phyloP scores from a whole-genome alignment of 257 asterid genomes.

The Solanum acaule region DNA sequence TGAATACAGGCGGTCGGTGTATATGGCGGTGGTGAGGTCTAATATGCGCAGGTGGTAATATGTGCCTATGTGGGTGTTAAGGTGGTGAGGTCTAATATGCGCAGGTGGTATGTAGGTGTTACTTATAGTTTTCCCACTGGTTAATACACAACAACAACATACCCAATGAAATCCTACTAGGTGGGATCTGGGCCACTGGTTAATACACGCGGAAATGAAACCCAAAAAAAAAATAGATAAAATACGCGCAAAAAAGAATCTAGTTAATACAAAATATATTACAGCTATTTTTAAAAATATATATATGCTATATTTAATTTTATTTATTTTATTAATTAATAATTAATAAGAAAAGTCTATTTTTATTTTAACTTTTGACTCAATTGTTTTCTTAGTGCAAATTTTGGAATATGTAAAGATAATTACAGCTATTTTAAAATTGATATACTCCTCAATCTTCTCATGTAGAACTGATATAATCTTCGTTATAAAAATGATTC shows the following conservation, averaged over 20 bases:
- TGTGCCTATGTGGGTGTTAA: too few relatives aligned
- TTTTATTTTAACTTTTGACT: background rate
- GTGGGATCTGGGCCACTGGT: background rate
- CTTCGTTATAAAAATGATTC: too few relatives aligned
- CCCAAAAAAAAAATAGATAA: too few relatives aligned
- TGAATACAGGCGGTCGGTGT: background rate
- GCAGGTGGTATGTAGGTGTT: background rate
- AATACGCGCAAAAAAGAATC: background rate
- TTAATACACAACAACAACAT: background rate
- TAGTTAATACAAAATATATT: too few relatives aligned
- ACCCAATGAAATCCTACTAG: too few relatives aligned
- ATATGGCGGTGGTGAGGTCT: background rate
- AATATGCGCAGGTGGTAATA: background rate
- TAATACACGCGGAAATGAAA: background rate
- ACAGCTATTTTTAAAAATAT: too few relatives aligned
- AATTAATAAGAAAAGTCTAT: too few relatives aligned
- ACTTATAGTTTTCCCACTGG: background rate
- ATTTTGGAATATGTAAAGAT: too few relatives aligned
- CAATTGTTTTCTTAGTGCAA: background rate
- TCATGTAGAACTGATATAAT: background rate
- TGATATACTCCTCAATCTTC: background rate
- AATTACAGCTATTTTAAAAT: too few relatives aligned
- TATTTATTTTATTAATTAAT: too few relatives aligned
- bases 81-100: background rate
- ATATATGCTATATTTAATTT: too few relatives aligned